Base-by-base conservation (phyloP, 1,284 basidiomycete species). In the Gomphus sp. region DNA sequence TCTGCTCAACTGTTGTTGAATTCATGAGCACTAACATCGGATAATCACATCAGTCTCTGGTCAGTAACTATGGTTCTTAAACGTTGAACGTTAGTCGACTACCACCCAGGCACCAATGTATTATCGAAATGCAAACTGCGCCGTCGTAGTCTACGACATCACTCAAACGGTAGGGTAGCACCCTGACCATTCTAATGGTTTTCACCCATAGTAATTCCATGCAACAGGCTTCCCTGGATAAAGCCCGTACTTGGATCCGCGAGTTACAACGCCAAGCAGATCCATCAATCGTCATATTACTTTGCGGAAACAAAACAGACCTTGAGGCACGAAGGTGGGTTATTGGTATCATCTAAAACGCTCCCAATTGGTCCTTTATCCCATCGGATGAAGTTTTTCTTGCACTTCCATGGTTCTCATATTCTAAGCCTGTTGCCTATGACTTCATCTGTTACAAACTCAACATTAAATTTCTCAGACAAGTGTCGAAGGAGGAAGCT, bases 191-290 rank as follows among this genome's bases (percentile, higher is more conserved):
- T 59, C 56, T 3, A 65, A 62, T 57, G 61, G 33, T 39, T 60
- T 18, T 55, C 43, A 41, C 33, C 33, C 31, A 6, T 18, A 18
- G 34, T 55, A 34, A 10, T n/a, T 14, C 2, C 41, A 9, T 22
- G 7, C 52, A 22, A 11, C 57, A 77, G 73, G 70, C 72, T 6
- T 81, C 95, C 8, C 84, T 98, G 61, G 94, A 98, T 76, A 98
- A 98, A 74, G 95, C 95, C 50, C 91, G 91, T 67, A 88, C 89
- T 65, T 98, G 95, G 95, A 96, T 98, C 66, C 84, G 91, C 61
- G 95, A 98, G 72, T 84, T 98, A 10, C 93, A 98, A 72, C 90
- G 95, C 61, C 95, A 98, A 76, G 95, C 95, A 48, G 96, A 98
- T 71, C 93, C 95, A 31, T 92, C 90, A 57, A 98, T 98, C 75